These are phyloP conservation scores for Nissolia schottii DNA, from an alignment of 306 rosid genomes.

Conservation along the genomic window DNA sequence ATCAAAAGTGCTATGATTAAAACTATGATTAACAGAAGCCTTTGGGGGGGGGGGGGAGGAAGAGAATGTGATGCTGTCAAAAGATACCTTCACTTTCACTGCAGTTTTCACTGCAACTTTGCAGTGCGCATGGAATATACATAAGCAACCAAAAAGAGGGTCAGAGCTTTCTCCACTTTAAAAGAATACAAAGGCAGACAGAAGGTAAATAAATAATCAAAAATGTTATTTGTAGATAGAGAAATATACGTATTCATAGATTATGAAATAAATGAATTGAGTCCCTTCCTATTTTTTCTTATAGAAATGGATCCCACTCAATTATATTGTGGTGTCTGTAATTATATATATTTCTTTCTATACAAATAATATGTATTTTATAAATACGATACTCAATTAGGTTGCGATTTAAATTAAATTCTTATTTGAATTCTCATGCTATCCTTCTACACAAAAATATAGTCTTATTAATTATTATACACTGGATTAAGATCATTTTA, in stretches of 20 bases:
- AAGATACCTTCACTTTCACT: slow-evolving; percentile 48
- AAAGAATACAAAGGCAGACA: slow-evolving; percentile 31
- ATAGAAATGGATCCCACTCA: no score
- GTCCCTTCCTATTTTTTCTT: no score
- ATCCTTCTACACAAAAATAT: slow-evolving; percentile 62
- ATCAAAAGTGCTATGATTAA: slow-evolving; percentile 65
- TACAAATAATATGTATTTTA: no score
- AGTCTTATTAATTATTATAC: slow-evolving; percentile 2
- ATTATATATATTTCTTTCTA: no score
- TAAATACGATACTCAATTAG: slow-evolving; percentile 20
- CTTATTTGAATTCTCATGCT: slow-evolving; percentile 60
- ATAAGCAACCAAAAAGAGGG: slow-evolving; percentile 67
- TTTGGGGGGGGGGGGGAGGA: no score
- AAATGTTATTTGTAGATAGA: no score
- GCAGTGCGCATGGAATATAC: slow-evolving; percentile 86
- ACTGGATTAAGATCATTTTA: no score
- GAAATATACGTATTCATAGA: no score
- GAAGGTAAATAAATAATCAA: neutral
- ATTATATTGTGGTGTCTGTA: no score
- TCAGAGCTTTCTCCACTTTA: slow-evolving; percentile 76
- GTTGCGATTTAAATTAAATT: slow-evolving; percentile 45
- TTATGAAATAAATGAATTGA: no score
- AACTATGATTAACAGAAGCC: slow-evolving; percentile 73
- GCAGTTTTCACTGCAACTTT: slow-evolving; percentile 54
- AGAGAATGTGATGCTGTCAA: slow-evolving; percentile 46